Evolutionary conservation across 2,329 filamentous ascomycete species (phyloP).

Genomic region (Esteya vermicola): DNA sequence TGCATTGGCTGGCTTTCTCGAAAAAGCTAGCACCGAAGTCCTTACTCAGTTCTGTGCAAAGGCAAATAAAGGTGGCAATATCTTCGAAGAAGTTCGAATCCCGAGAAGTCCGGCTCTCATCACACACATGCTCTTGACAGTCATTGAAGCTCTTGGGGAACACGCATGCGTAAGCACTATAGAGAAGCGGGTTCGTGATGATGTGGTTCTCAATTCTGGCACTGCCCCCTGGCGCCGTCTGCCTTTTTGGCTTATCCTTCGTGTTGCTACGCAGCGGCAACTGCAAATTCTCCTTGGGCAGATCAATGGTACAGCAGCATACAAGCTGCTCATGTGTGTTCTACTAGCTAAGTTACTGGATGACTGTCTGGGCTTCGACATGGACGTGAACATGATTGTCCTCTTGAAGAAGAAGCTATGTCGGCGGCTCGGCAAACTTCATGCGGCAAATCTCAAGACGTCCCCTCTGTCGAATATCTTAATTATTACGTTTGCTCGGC

Average conservation of each 20-base stretch:
- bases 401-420: slow-evolving; percentile 33
- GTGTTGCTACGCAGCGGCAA: slow-evolving; percentile 40
- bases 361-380: slow-evolving; percentile 15
- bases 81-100: slow-evolving; percentile 40
- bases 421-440: slow-evolving; percentile 39
- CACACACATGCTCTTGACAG: slow-evolving; percentile 42
- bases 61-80: slow-evolving; percentile 33
- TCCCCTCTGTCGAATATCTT: not conserved
- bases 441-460: slow-evolving; percentile 13
- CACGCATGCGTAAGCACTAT: slow-evolving; percentile 22
- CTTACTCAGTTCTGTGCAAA: slow-evolving; percentile 27
- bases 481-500: slow-evolving; percentile 1
- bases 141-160: slow-evolving; percentile 40
- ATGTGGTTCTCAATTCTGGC: slow-evolving; percentile 32
- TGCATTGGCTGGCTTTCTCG: slow-evolving; percentile 34
- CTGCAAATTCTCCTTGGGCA: slow-evolving; percentile 26
- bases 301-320: slow-evolving; percentile 30
- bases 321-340: slow-evolving; percentile 41
- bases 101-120: slow-evolving; percentile 43
- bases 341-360: slow-evolving; percentile 31
- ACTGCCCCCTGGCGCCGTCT: slow-evolving; percentile 45
- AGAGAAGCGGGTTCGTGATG: slow-evolving; percentile 47
- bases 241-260: slow-evolving; percentile 47
- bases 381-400: slow-evolving; percentile 19
- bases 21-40: slow-evolving; percentile 36